Conservation (phyloP, 306 rosid species). For the Gynostemma pentaphyllum region DNA sequence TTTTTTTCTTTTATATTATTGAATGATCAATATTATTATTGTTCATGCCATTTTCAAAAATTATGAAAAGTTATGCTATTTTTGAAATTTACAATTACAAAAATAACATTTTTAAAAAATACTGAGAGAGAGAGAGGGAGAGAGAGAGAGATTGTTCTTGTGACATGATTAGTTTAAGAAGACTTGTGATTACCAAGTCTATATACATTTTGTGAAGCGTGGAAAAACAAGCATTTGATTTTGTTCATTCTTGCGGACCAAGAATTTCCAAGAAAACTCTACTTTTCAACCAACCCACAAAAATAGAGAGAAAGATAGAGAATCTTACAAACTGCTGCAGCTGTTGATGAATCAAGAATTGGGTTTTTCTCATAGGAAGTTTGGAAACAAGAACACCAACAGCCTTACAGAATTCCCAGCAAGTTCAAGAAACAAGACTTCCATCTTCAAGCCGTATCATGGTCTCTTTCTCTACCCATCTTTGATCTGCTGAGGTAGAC, state of each 20-base stretch:
- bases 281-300: not conserved
- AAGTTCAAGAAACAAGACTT: constrained; percentile 21
- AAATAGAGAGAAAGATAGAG: not conserved
- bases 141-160: not conserved
- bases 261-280: not conserved
- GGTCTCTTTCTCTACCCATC: no score
- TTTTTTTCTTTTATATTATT: no score
- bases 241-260: not conserved
- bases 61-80: no score
- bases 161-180: not conserved
- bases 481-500: not conserved
- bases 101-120: no score
- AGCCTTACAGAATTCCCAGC: constrained; percentile 4
- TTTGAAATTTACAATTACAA: no score
- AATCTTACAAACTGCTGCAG: not conserved
- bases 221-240: not conserved
- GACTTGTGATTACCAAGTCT: not conserved
- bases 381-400: not conserved
- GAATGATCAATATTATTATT: no score
- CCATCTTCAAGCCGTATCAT: no score
- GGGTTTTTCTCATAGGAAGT: not conserved
- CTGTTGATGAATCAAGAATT: not conserved
- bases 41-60: no score
- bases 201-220: not conserved
- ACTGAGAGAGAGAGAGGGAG: no score